Percentiles rank a stretch among this genome's conserved stretches.
Conservation (phyloP, 805 yeast species). For the Tetrapisispora phaffii region DNA sequence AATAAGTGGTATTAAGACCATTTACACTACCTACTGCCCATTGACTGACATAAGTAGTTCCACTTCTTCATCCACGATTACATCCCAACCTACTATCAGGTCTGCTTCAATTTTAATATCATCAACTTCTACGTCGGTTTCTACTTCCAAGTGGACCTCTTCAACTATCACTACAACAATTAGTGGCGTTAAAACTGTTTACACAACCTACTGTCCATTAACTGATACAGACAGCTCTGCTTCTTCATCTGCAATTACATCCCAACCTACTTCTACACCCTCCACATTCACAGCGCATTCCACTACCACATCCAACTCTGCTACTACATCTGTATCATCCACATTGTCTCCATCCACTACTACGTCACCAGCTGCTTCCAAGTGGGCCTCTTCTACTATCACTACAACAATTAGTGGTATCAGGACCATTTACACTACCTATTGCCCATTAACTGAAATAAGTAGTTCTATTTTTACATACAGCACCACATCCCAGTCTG, state of each 20-base stretch:
- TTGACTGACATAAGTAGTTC: too few species aligned
- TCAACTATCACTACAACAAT: background rate
- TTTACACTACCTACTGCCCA: constrained; percentile 9
- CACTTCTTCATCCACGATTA: too few species aligned
- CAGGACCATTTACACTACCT: constrained; percentile 34
- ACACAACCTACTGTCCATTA: background rate
- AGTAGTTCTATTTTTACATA: too few species aligned
- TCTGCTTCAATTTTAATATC: background rate
- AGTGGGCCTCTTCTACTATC: constrained; percentile 23
- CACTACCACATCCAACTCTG: background rate
- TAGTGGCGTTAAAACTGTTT: background rate
- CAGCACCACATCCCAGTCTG: background rate
- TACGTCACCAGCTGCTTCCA: background rate
- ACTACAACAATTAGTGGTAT: constrained; percentile 24
- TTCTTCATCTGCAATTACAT: too few species aligned
- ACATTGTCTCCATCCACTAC: background rate
- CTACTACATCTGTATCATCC: background rate
- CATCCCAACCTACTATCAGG: background rate
- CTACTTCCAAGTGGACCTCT: background rate
- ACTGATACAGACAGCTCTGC: background rate
- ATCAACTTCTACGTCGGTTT: background rate
- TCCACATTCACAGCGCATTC: background rate
- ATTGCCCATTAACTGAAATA: constrained; percentile 31
- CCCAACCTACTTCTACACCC: background rate
- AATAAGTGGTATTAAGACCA: constrained; percentile 3